These are phyloP conservation scores for Tetrahymena elliotti DNA, from an alignment of 73 alveolate species.

Conservation along the genomic window DNA sequence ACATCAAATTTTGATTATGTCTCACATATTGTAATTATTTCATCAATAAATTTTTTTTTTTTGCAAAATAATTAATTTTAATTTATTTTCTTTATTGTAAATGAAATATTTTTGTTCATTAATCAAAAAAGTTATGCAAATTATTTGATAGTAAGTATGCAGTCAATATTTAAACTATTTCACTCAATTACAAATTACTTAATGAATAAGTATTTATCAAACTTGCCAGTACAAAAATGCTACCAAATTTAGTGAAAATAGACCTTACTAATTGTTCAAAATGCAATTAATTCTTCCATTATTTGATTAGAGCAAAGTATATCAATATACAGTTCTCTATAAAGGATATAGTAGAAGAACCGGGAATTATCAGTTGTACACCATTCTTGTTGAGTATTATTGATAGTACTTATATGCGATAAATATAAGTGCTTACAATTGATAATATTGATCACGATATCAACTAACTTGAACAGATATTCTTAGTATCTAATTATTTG, in stretches of 20 bases:
- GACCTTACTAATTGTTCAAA: background rate
- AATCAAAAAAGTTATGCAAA: background rate
- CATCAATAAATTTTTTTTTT: background rate
- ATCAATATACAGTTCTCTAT: background rate
- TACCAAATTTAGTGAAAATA: background rate
- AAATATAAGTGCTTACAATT: background rate
- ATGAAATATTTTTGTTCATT: background rate
- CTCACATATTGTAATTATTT: background rate
- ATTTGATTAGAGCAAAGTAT: background rate
- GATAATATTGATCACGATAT: background rate
- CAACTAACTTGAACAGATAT: background rate
- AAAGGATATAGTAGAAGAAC: background rate
- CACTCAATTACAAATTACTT: background rate
- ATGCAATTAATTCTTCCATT: background rate
- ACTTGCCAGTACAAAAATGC: background rate
- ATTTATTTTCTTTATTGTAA: too few species aligned
- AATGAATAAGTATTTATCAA: background rate
- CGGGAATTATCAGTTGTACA: background rate
- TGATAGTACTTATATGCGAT: background rate
- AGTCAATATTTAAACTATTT: background rate
- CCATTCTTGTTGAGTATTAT: background rate
- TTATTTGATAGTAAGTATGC: background rate
- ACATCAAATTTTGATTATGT: background rate
- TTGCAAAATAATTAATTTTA: too few species aligned
- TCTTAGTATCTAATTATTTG: background rate